Conservation (phyloP, 768 basidiomycete genomes). For the Russula olivacea region DNA sequence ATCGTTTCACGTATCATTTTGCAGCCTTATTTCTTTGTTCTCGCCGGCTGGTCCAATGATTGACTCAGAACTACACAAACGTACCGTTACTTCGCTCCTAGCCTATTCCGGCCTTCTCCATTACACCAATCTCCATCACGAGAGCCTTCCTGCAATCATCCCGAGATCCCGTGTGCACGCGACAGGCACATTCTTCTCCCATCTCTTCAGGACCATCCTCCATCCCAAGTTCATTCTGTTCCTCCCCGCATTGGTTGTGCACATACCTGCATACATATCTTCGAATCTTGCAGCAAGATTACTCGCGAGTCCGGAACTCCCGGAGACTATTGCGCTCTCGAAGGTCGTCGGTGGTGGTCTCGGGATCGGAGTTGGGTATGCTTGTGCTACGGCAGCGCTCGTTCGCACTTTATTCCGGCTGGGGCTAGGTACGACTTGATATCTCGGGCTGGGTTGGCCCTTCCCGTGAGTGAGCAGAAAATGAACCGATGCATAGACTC, state of each 20-base stretch:
- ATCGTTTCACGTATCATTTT: slow-evolving; percentile 46
- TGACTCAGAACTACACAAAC: slow-evolving; percentile 55
- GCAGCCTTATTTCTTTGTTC: slow-evolving; percentile 62
- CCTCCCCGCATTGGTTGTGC: slow-evolving; percentile 86
- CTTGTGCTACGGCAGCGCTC: neutral
- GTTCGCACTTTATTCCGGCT: slow-evolving; percentile 1
- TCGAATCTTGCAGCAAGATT: slow-evolving; percentile 68
- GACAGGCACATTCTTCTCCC: slow-evolving; percentile 67
- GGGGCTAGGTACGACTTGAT: neutral
- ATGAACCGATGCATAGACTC: neutral
- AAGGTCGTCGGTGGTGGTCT: slow-evolving; percentile 74
- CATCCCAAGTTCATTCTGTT: slow-evolving; percentile 40
- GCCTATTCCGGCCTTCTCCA: slow-evolving; percentile 84
- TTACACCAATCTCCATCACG: slow-evolving; percentile 74
- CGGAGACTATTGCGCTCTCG: slow-evolving; percentile 90
- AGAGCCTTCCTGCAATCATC: slow-evolving; percentile 72
- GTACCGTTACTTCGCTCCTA: slow-evolving; percentile 42
- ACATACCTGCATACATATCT: slow-evolving; percentile 79
- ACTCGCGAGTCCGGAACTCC: slow-evolving; percentile 63
- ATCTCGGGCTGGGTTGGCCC: neutral
- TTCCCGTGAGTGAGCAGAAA: neutral
- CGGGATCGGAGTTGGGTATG: slow-evolving; percentile 11
- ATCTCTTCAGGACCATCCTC: slow-evolving; percentile 36
- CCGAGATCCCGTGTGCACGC: slow-evolving; percentile 60
- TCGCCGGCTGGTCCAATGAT: slow-evolving; percentile 56